Evolutionary conservation across 2,329 filamentous ascomycete genomes (phyloP).

Genomic region (Fusarium redolens): DNA sequence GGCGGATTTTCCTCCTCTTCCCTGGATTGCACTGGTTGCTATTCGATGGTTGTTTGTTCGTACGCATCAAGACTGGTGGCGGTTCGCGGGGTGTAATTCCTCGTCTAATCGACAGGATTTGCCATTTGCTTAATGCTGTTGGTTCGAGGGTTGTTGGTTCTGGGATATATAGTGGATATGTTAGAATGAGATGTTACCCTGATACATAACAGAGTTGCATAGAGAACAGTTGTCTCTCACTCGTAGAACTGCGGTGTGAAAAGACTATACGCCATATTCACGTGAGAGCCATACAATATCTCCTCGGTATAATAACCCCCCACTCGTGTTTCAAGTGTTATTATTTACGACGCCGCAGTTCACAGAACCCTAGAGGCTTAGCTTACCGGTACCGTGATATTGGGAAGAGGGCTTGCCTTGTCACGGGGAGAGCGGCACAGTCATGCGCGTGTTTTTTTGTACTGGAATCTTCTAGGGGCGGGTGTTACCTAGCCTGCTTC

Average conservation of each 20-base stretch:
- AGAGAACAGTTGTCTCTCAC: not conserved
- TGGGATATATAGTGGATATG: not conserved
- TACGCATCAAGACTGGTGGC: conserved; percentile 52
- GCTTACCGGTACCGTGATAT: conserved; percentile 6
- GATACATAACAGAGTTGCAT: not conserved
- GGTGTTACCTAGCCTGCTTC: not conserved
- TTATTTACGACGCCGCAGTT: not conserved
- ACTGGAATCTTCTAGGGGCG: conserved; percentile 7
- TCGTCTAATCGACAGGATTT: conserved; percentile 48
- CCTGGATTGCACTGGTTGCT: conserved; percentile 43
- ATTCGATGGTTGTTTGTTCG: conserved; percentile 51
- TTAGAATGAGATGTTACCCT: not conserved
- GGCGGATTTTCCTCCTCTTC: conserved; percentile 43
- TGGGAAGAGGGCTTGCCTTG: not conserved
- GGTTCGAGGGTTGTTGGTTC: not conserved
- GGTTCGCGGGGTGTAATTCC: conserved; percentile 49
- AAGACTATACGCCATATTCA: not conserved
- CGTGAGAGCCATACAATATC: not conserved
- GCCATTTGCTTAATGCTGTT: conserved; percentile 47
- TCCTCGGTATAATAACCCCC: not conserved
- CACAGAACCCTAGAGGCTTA: not conserved
- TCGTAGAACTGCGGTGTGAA: not conserved
- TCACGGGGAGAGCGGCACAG: not conserved
- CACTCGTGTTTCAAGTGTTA: not conserved
- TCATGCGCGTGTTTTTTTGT: not conserved